Percentiles rank a stretch among this genome's conserved stretches.
Evolutionary conservation across 2,329 filamentous ascomycete genomes (phyloP).

Genomic region (Epichloe brachyelytri): DNA sequence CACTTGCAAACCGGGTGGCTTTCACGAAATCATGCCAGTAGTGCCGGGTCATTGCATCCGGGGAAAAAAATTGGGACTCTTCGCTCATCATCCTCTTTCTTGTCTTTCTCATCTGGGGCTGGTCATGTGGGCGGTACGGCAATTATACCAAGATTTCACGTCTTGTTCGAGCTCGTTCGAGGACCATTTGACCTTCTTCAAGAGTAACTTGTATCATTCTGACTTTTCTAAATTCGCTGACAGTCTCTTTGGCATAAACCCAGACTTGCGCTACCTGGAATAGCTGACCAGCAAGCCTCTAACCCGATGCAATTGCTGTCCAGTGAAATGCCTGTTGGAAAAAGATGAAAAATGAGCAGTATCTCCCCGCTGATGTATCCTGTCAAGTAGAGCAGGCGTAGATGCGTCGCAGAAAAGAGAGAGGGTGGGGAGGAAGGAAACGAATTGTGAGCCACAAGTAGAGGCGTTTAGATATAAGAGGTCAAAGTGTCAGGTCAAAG

Average conservation of each 20-base stretch:
- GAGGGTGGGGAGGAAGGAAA: neutral
- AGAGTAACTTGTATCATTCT: too few relatives aligned
- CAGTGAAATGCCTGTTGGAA: neutral
- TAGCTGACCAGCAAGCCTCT: neutral
- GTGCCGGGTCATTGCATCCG: too few relatives aligned
- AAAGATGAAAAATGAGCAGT: neutral
- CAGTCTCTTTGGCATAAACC: neutral
- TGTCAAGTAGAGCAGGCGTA: neutral
- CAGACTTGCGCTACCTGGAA: neutral
- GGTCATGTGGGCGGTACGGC: too few relatives aligned
- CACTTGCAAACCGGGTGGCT: too few relatives aligned
- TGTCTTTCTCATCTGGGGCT: too few relatives aligned
- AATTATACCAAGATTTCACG: too few relatives aligned
- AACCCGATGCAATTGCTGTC: neutral
- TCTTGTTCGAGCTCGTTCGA: too few relatives aligned
- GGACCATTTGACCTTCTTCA: too few relatives aligned
- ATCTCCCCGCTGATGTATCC: neutral
- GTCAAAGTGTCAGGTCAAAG: too few relatives aligned
- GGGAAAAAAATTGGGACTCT: too few relatives aligned
- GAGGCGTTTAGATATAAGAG: neutral
- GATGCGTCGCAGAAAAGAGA: neutral
- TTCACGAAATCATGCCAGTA: too few relatives aligned
- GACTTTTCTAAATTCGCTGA: neutral
- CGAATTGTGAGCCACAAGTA: neutral
- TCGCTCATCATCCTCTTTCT: too few relatives aligned